These are phyloP conservation scores for Acanthamoeba triangularis DNA, from an alignment of 208 protist genomes.

Conservation along the genomic window DNA sequence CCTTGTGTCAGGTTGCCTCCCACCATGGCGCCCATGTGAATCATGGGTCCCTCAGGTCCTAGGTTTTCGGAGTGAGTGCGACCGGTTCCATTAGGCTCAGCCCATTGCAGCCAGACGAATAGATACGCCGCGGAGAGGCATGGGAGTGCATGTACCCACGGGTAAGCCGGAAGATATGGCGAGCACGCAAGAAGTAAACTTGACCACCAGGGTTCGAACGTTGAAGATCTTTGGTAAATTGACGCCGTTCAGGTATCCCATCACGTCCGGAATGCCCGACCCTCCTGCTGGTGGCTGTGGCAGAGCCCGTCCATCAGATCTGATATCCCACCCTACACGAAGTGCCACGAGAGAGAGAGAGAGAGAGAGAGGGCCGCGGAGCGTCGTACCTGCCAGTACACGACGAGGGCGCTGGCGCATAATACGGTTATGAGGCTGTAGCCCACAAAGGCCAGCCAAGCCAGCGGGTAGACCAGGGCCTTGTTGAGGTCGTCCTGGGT, in stretches of 20 bases:
- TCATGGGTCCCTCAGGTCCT: slow-evolving; percentile 96
- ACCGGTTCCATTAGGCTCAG: not conserved
- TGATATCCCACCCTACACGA: no score
- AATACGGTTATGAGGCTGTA: slow-evolving; percentile 59
- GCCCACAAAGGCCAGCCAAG: slow-evolving; percentile 31
- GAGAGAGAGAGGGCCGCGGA: no score
- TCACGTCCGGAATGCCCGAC: slow-evolving; percentile 91
- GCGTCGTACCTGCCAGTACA: slow-evolving; percentile 84
- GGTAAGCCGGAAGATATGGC: slow-evolving; percentile 95
- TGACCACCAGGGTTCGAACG: slow-evolving; percentile 92
- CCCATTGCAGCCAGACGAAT: not conserved
- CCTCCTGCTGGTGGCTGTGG: not conserved
- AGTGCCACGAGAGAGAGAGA: not conserved
- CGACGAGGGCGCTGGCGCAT: slow-evolving; percentile 83
- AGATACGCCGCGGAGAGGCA: no score
- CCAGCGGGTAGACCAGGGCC: slow-evolving; percentile 1
- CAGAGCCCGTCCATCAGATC: not conserved
- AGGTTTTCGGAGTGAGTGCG: not conserved
- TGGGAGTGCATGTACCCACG: slow-evolving; percentile 85
- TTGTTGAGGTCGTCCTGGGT: slow-evolving; percentile 3
- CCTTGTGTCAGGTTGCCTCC: slow-evolving; percentile 95
- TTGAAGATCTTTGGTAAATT: slow-evolving; percentile 94
- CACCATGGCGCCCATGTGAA: slow-evolving; percentile 97
- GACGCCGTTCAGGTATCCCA: slow-evolving; percentile 96
- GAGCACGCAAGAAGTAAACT: slow-evolving; percentile 93